These are phyloP conservation scores for Nothopassalora personata DNA, from an alignment of 2,329 filamentous ascomycete genomes.

Conservation along the genomic window DNA sequence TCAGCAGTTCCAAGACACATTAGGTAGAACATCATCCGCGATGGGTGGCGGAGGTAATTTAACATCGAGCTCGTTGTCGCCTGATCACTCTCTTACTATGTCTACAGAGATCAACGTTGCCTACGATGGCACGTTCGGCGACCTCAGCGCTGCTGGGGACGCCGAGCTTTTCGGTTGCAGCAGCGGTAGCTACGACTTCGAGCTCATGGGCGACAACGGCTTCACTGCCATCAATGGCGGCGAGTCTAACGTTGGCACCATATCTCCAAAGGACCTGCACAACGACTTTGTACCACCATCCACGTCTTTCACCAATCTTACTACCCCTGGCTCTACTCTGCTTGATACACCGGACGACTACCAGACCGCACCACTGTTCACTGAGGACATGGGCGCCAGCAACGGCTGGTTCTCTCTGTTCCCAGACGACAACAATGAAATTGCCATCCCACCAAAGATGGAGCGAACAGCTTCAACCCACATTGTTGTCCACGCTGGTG, in stretches of 20 bases:
- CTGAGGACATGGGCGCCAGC: slow-evolving; percentile 49
- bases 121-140: slow-evolving; percentile 44
- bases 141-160: slow-evolving; percentile 34
- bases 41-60: slow-evolving; percentile 55
- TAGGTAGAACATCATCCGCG: slow-evolving; percentile 34
- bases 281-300: slow-evolving; percentile 76
- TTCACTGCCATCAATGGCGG: slow-evolving; percentile 41
- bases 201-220: slow-evolving; percentile 4
- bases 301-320: slow-evolving; percentile 73
- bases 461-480: slow-evolving; percentile 38
- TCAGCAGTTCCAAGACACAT: slow-evolving; percentile 39
- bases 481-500: slow-evolving; percentile 36
- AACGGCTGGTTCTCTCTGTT: slow-evolving; percentile 70
- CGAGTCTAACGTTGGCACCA: slow-evolving; percentile 49
- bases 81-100: slow-evolving; percentile 23
- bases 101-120: slow-evolving; percentile 41
- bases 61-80: slow-evolving; percentile 5
- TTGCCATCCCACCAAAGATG: slow-evolving; percentile 31
- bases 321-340: slow-evolving; percentile 70
- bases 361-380: slow-evolving; percentile 74
- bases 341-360: slow-evolving; percentile 72
- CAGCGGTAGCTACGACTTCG: slow-evolving; percentile 12
- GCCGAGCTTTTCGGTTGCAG: slow-evolving; percentile 17
- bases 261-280: slow-evolving; percentile 80
- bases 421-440: slow-evolving; percentile 44